Percentiles rank a stretch among this genome's conserved stretches.
These are phyloP conservation scores for Pyrus hybrid DNA, from an alignment of 331 rosid species.

Conservation along the genomic window DNA sequence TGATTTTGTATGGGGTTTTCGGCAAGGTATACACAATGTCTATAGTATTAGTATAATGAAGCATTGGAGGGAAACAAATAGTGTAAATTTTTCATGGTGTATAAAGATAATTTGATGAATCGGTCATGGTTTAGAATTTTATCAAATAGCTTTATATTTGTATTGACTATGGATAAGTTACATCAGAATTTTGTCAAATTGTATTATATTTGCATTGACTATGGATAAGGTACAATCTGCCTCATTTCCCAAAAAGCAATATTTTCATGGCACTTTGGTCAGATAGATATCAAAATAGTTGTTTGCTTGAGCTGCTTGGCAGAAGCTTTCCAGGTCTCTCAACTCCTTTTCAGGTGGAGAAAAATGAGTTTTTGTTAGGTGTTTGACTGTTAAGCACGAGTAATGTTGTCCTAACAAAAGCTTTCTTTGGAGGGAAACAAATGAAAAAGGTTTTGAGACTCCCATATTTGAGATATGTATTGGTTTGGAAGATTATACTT, in stretches of 20 bases:
- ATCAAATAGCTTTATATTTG: neutral
- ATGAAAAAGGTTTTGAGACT: neutral
- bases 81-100: too few relatives aligned
- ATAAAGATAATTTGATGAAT: neutral
- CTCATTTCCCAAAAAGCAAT: neutral
- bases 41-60: neutral
- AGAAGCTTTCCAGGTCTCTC: too few relatives aligned
- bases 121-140: neutral
- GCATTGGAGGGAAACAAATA: neutral
- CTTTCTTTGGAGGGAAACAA: neutral
- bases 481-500: neutral
- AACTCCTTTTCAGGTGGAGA: too few relatives aligned
- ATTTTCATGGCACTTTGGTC: neutral
- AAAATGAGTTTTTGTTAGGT: too few relatives aligned
- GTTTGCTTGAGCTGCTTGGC: too few relatives aligned
- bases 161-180: too few relatives aligned
- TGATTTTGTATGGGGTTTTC: neutral
- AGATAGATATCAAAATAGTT: too few relatives aligned
- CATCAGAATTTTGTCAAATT: too few relatives aligned
- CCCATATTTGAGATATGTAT: neutral
- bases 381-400: too few relatives aligned
- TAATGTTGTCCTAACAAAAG: neutral
- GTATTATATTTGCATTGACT: too few relatives aligned
- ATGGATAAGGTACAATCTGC: neutral
- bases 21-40: neutral